Evolutionary conservation across 2,329 filamentous ascomycete species (phyloP).

Genomic region (Fusarium xyrophilum): DNA sequence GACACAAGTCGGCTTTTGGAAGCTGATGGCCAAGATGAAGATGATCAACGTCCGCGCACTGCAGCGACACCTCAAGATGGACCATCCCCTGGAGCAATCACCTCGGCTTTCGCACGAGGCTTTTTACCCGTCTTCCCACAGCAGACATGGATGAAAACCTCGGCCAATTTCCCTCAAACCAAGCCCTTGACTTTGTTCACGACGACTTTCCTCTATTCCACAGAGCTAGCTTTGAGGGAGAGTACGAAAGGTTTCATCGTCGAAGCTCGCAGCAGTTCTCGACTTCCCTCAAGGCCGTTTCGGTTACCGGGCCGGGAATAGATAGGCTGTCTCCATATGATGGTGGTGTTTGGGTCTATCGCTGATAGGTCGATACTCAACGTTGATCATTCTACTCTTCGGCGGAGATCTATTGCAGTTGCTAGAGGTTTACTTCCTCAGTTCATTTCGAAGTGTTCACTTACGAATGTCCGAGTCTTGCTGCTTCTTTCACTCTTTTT

Average conservation of each 20-base stretch:
- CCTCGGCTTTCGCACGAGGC: slow-evolving; percentile 40
- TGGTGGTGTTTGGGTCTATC: slow-evolving; percentile 47
- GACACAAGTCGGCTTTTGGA: slow-evolving; percentile 30
- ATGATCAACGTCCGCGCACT: not conserved
- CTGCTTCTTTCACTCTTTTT: slow-evolving; percentile 42
- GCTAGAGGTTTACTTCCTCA: slow-evolving; percentile 15
- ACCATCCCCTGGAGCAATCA: slow-evolving; percentile 39
- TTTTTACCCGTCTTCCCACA: slow-evolving; percentile 38
- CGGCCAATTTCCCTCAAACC: slow-evolving; percentile 38
- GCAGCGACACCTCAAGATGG: slow-evolving; percentile 19
- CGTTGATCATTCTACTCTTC: slow-evolving; percentile 41
- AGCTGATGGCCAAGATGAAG: slow-evolving; percentile 23
- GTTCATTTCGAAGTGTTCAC: slow-evolving; percentile 31
- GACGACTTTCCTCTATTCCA: slow-evolving; percentile 49
- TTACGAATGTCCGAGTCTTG: slow-evolving; percentile 24
- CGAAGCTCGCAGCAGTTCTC: slow-evolving; percentile 13
- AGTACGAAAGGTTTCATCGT: slow-evolving; percentile 44
- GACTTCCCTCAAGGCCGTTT: slow-evolving; percentile 4
- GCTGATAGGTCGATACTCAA: slow-evolving; percentile 34
- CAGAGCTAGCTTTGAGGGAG: slow-evolving; percentile 45
- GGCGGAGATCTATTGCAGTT: slow-evolving; percentile 21
- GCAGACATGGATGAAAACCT: slow-evolving; percentile 43
- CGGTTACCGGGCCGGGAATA: slow-evolving; percentile 44
- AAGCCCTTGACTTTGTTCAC: slow-evolving; percentile 44
- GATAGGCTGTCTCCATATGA: slow-evolving; percentile 49